Base-by-base conservation (phyloP, 2,329 filamentous ascomycete species). In the Arthroderma uncinatum region DNA sequence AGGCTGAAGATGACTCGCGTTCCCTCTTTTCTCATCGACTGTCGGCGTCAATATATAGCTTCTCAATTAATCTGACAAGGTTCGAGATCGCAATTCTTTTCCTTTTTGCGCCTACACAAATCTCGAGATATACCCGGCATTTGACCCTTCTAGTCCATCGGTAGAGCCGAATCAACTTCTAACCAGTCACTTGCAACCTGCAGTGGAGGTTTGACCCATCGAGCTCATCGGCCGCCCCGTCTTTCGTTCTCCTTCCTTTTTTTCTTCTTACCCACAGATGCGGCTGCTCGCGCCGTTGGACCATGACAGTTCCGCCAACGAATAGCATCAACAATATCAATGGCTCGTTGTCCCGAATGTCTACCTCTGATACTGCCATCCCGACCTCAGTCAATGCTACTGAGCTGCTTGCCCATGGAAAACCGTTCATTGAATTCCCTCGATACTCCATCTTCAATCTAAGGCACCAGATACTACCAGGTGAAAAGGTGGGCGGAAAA, bases 371-470 rank as follows among this genome's bases (percentile, higher is more conserved):
- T 44, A 55, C 36, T 34, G 44, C 37, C 6, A 19, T 54, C 25
- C 37, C 53, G 12, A 30, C 34, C 40, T 54, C 57, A 33, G 23
- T 47, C 64, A 3, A 21, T 44, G 33, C 34, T 28, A 58, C 63
- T 50, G 62, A 66, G 21, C 61, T 68, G 16, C 62, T 67, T 30
- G 64, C 59, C 36, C 57, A 61, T 23, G 66, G 66, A 30, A 64
- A 62, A 57, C 66, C 66, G 19, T 68, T 68, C 47, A 62, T 67
- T 55, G 63, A 66, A 53, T 68, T 68, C 60, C 65, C 65, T 53
- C 64, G 63, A 50, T 67, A 66, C 59, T 67, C 66, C 25, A 67
- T 67, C 53, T 57, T 67, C 53, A 61, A 63, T 19, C 59, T 68
- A 21, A 61, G 64, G 42, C 48, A 30, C 12, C 23, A 16, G 44